Percentiles rank a stretch among this genome's conserved stretches.
Conservation (phyloP, 2,329 filamentous ascomycete species). For the Hypoxylon sp. region DNA sequence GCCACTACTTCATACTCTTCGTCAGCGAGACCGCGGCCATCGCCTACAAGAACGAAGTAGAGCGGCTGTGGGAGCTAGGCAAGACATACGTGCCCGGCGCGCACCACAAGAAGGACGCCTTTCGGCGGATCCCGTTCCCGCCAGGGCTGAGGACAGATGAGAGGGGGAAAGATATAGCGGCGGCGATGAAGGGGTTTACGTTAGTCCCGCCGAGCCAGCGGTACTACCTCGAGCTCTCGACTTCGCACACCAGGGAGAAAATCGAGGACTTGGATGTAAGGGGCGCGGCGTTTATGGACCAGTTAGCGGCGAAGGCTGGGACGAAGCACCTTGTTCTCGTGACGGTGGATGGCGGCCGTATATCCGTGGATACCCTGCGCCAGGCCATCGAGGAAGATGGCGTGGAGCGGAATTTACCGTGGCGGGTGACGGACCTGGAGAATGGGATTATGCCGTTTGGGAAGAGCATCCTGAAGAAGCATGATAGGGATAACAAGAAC, state of each 20-base stretch:
- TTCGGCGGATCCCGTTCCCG: constrained; percentile 34
- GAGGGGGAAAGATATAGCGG: too few species aligned
- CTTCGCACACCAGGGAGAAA: constrained; percentile 6
- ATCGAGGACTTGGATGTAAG: constrained; percentile 44
- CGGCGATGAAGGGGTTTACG: too few species aligned
- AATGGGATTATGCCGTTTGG: constrained; percentile 51
- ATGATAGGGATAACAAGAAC: constrained; percentile 20
- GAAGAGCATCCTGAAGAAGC: constrained; percentile 44
- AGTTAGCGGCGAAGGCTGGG: constrained; percentile 41
- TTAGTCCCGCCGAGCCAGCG: constrained; percentile 51
- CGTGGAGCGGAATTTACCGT: constrained; percentile 56
- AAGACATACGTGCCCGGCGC: constrained; percentile 56
- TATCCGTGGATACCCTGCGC: constrained; percentile 54
- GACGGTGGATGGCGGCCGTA: constrained; percentile 53
- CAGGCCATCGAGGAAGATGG: constrained; percentile 60
- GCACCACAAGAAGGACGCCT: constrained; percentile 16
- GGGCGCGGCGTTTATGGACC: constrained; percentile 44
- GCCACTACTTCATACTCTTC: constrained; percentile 79
- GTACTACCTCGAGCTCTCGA: constrained; percentile 41
- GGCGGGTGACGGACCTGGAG: constrained; percentile 52
- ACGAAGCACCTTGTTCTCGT: constrained; percentile 54
- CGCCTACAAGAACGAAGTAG: constrained; percentile 70
- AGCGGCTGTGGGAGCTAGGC: constrained; percentile 64
- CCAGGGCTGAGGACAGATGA: constrained; percentile 36
- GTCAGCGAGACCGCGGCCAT: constrained; percentile 68